Evolutionary conservation across 129 eudicot species (phyloP).

Genomic region (Centrapalus pauciflorus): DNA sequence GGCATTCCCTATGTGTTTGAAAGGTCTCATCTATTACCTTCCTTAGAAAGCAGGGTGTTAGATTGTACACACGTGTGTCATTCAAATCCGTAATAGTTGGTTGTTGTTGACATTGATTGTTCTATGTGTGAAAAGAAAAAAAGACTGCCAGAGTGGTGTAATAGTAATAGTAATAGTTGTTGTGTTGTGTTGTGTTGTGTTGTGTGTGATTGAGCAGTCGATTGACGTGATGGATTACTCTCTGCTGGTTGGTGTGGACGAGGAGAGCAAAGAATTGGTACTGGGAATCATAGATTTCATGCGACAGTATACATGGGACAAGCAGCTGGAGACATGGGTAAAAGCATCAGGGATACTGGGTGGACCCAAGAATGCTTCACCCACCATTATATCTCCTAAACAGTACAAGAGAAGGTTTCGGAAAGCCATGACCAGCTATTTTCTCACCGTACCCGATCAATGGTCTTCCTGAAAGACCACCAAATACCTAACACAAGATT

Average conservation of each 20-base stretch:
- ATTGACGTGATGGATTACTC: slow-evolving; percentile 98
- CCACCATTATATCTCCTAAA: slow-evolving; percentile 85
- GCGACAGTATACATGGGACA: slow-evolving; percentile 99
- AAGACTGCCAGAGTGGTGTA: too few relatives aligned
- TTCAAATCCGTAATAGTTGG: too few relatives aligned
- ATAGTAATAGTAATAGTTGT: too few relatives aligned
- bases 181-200: too few relatives aligned
- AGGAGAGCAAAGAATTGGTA: slow-evolving; percentile 73
- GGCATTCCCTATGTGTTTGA: too few relatives aligned
- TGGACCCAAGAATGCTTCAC: slow-evolving; percentile 90
- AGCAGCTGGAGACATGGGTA: slow-evolving; percentile 97
- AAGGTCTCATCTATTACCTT: too few relatives aligned
- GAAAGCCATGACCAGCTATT: slow-evolving; percentile 91
- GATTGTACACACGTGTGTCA: too few relatives aligned
- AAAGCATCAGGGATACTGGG: slow-evolving; percentile 95
- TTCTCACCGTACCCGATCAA: slow-evolving; percentile 92
- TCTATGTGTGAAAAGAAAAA: too few relatives aligned
- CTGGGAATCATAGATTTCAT: slow-evolving; percentile 90
- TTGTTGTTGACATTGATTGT: too few relatives aligned
- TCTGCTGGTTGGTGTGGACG: slow-evolving; percentile 88
- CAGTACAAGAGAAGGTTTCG: slow-evolving; percentile 95
- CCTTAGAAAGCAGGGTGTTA: too few relatives aligned
- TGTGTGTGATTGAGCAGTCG: slow-evolving; percentile 51
- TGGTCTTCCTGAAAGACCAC: slow-evolving; percentile 54
- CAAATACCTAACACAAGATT: neutral